Evolutionary conservation across 2,329 filamentous ascomycete species (phyloP).

Genomic region (Clonostachys byssicola): DNA sequence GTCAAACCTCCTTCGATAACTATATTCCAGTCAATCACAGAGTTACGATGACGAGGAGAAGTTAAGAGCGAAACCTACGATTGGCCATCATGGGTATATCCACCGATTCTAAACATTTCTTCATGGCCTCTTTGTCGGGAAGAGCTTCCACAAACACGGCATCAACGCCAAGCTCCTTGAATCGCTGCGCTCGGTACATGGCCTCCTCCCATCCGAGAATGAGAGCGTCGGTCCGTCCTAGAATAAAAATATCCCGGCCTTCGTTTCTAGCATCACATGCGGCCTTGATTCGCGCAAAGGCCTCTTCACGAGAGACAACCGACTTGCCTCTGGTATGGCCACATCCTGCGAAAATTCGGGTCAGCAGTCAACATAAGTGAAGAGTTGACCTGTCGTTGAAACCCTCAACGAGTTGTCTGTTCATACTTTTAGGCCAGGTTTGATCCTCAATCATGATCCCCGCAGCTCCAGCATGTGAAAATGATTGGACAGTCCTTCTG

Average conservation of each 20-base stretch:
- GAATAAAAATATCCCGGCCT: conserved; percentile 37
- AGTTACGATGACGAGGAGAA: background rate
- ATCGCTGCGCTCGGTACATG: conserved; percentile 30
- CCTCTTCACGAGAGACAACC: conserved; percentile 37
- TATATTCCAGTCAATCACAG: background rate
- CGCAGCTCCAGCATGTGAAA: conserved; percentile 31
- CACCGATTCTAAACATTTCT: conserved; percentile 25
- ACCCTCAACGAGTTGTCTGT: no score
- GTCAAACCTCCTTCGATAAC: conserved; percentile 25
- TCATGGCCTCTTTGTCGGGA: conserved; percentile 35
- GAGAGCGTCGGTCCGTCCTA: conserved; percentile 36
- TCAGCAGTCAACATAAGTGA: background rate
- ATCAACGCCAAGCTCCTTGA: conserved; percentile 37
- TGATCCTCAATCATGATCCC: conserved; percentile 40
- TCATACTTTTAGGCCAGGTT: conserved; percentile 40
- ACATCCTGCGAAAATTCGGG: conserved; percentile 8
- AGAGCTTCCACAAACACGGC: conserved; percentile 37
- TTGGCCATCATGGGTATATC: conserved; percentile 35
- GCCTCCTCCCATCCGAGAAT: conserved; percentile 39
- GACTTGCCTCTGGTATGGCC: conserved; percentile 38
- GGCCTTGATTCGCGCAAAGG: conserved; percentile 38
- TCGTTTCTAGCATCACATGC: conserved; percentile 38
- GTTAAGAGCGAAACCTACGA: conserved; percentile 2
- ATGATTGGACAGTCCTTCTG: conserved; percentile 34
- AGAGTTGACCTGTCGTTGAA: background rate